Conservation (phyloP, 1,139 yeast species). For the Lodderomyces pseudojiufengensis region DNA sequence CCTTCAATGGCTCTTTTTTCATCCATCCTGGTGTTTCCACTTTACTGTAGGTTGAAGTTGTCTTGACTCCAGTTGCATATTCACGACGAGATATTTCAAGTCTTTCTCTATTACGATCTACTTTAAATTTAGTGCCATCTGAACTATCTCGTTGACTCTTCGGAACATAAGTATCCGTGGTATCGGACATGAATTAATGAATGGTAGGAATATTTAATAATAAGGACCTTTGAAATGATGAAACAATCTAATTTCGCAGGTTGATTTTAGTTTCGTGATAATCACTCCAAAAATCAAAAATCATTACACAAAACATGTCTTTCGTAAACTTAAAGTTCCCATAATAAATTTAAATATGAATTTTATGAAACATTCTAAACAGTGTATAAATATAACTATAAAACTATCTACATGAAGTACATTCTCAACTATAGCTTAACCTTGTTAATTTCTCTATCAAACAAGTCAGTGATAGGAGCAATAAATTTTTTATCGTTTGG, state of each 20-base stretch:
- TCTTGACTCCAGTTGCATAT: not conserved
- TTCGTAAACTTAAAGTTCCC: no score
- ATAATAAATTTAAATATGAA: no score
- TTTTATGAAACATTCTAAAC: no score
- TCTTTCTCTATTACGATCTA: not conserved
- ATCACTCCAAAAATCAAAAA: not conserved
- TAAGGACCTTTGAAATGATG: no score
- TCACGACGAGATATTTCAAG: not conserved
- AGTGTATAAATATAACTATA: no score
- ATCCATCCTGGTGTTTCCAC: conserved; percentile 41
- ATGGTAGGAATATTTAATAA: no score
- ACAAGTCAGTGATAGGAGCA: conserved; percentile 23
- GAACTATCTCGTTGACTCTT: conserved; percentile 2
- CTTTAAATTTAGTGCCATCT: not conserved
- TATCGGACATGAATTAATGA: no score
- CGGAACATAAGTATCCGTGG: conserved; percentile 3
- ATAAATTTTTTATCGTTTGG: conserved; percentile 27
- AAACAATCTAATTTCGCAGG: no score
- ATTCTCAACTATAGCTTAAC: conserved; percentile 16
- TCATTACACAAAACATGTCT: no score
- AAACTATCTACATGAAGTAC: not conserved
- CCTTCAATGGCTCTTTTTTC: conserved; percentile 17
- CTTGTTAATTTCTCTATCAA: conserved; percentile 17
- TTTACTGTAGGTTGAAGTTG: conserved; percentile 26
- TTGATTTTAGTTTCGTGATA: no score